Conservation (phyloP, 164 flowering plant genomes). For the Buxus sempervirens region DNA sequence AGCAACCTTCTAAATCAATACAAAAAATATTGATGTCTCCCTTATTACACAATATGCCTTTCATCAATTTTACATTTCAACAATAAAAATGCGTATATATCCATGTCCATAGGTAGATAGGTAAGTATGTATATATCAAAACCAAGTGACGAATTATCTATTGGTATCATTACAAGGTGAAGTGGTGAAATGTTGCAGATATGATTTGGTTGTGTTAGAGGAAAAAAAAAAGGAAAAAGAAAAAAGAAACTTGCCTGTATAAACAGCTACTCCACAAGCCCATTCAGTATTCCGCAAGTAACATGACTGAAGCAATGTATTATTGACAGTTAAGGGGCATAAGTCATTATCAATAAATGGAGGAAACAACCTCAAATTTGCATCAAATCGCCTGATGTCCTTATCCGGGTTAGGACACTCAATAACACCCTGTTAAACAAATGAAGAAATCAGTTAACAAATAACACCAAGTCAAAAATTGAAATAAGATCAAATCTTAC, state of each 20-base stretch:
- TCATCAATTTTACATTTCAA: too few relatives aligned
- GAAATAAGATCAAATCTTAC: background rate
- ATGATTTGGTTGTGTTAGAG: background rate
- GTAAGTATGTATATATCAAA: background rate
- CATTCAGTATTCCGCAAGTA: slow-evolving; percentile 95
- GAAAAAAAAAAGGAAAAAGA: too few relatives aligned
- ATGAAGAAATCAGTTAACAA: background rate
- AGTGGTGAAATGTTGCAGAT: background rate
- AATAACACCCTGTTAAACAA: slow-evolving; percentile 71
- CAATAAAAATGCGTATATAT: too few relatives aligned
- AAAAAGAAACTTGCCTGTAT: slow-evolving; percentile 67
- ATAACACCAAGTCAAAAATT: background rate
- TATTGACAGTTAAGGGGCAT: slow-evolving; percentile 89
- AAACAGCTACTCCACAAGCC: slow-evolving; percentile 99
- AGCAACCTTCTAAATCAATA: too few relatives aligned
- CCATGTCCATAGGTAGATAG: too few relatives aligned
- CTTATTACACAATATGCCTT: too few relatives aligned
- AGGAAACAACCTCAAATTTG: slow-evolving; percentile 86
- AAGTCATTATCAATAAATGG: slow-evolving; percentile 96
- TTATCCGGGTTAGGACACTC: slow-evolving; percentile 95
- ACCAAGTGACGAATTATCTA: background rate
- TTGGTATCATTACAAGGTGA: background rate
- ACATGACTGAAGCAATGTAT: slow-evolving; percentile 96
- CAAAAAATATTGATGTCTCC: too few relatives aligned
- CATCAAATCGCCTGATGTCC: slow-evolving; percentile 96